Percentiles rank a stretch among this genome's conserved stretches.
Conservation (phyloP, 1,284 basidiomycete species). For the Crucibulum parvulum region DNA sequence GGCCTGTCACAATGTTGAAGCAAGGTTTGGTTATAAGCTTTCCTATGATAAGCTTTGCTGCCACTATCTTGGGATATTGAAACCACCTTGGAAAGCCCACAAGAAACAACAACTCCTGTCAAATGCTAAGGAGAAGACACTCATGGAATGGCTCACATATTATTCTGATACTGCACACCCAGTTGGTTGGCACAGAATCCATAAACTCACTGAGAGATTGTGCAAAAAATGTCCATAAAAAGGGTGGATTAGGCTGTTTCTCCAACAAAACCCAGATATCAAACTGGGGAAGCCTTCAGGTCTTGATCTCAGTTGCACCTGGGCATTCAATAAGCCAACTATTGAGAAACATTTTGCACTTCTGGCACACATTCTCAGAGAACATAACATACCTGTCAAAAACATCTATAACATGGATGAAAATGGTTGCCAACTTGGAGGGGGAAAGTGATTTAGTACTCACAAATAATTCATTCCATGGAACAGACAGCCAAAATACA, state of each 20-base stretch:
- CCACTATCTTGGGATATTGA: too few species aligned
- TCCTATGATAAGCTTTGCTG: too few species aligned
- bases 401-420: slow-evolving; percentile 51
- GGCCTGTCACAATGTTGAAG: too few species aligned
- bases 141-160: too few species aligned
- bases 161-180: too few species aligned
- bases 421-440: slow-evolving; percentile 41
- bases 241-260: neutral
- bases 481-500: slow-evolving; percentile 15
- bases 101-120: too few species aligned
- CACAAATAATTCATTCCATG: slow-evolving; percentile 23
- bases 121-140: too few species aligned
- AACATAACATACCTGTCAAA: slow-evolving; percentile 33
- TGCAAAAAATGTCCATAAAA: too few species aligned
- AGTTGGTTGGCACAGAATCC: too few species aligned
- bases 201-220: too few species aligned
- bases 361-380: slow-evolving; percentile 10
- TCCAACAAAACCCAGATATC: neutral
- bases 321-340: neutral
- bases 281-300: neutral
- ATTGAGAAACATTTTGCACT: neutral
- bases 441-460: slow-evolving; percentile 25
- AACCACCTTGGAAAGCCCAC: too few species aligned
- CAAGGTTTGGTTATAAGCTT: too few species aligned
- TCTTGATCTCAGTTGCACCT: neutral